Evolutionary conservation across 495 filamentous ascomycete genomes (phyloP), one percentile per base, ranked within the genome.

Genomic region (Aspergillus haitiensis): DNA sequence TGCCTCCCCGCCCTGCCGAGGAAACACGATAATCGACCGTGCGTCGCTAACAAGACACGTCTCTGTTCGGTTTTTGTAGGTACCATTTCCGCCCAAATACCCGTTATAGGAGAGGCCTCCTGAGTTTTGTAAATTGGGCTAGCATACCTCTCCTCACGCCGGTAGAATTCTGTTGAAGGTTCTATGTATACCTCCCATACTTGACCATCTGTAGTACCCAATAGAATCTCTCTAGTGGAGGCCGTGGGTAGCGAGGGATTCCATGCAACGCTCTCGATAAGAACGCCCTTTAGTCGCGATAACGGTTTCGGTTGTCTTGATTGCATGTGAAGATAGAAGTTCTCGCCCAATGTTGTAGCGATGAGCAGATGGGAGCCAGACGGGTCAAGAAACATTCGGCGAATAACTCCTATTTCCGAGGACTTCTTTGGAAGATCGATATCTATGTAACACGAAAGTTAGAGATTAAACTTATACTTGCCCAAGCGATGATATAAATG

Each of bases 161-260:
- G 82, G 72, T 96, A 97, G 74, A 97, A 97, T 70, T 97, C 93
- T 47, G 86, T 90, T 16, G 90, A 86, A 6, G 90, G 91, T 73
- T 98, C 94, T 61, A 98, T 91, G 72, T 90, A 97, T n/a, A 86
- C 88, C 71, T 98, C 94, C 71, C 97, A 97, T 40, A 98, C 81
- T 70, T 89, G 93, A 18, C 95, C 94, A 79, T 98, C 95, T 18
- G 88, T 84, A 18, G 93, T 86, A 18, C 95, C 94, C 34, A 98
- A 72, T 5, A 98, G 79, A n/a, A 98, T 98, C 76, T 98, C 94
- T 51, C 94, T 81, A 0, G 94, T 98, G 2, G 91, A 96, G 12
- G 92, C 88, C 16, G 94, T 97, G 6, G 94, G 95, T n/a, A 92
- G 76, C n/a, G 92, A 92, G 3, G 94, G 95, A 68, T 90, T 97